These are phyloP conservation scores for Starmerella cellae DNA, from an alignment of 805 yeast genomes.

Conservation along the genomic window DNA sequence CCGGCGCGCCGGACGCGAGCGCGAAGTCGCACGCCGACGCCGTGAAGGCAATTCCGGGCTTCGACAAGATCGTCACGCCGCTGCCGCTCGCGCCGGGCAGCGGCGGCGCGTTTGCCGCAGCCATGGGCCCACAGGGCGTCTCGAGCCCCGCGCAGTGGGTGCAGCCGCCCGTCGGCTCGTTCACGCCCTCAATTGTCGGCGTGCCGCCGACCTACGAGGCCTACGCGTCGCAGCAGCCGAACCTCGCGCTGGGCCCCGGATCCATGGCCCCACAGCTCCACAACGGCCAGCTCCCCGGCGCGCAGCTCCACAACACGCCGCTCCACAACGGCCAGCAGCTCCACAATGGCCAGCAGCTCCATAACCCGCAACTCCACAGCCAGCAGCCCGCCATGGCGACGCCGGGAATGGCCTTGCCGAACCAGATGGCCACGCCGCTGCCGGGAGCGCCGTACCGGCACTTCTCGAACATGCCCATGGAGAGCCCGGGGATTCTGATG, in stretches of 20 bases:
- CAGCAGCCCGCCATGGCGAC: not conserved
- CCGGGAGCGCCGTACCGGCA: not conserved
- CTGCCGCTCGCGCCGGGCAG: constrained; percentile 7
- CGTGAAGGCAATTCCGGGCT: constrained; percentile 10
- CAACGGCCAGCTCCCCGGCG: not conserved
- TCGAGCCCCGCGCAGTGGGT: constrained; percentile 6
- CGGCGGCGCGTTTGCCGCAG: not conserved
- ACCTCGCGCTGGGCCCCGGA: not conserved
- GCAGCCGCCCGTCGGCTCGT: constrained; percentile 4
- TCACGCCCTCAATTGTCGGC: constrained; percentile 9
- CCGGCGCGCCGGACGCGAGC: not conserved
- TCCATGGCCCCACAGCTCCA: not conserved
- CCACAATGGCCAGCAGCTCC: not conserved
- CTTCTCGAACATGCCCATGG: constrained; percentile 5
- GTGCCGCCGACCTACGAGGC: constrained; percentile 2
- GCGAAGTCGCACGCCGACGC: constrained; percentile 1
- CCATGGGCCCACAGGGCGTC: not conserved
- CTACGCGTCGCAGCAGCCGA: not conserved
- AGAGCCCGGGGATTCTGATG: constrained; percentile 10
- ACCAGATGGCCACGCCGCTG: not conserved
- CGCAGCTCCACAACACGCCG: not conserved
- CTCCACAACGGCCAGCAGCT: not conserved
- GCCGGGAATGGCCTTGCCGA: not conserved
- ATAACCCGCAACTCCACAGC: not conserved
- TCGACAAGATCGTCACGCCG: constrained; percentile 15